Evolutionary conservation across 2,329 filamentous ascomycete genomes (phyloP), one percentile per base, ranked within the genome.

Genomic region (Aureobasidium subglaciale): DNA sequence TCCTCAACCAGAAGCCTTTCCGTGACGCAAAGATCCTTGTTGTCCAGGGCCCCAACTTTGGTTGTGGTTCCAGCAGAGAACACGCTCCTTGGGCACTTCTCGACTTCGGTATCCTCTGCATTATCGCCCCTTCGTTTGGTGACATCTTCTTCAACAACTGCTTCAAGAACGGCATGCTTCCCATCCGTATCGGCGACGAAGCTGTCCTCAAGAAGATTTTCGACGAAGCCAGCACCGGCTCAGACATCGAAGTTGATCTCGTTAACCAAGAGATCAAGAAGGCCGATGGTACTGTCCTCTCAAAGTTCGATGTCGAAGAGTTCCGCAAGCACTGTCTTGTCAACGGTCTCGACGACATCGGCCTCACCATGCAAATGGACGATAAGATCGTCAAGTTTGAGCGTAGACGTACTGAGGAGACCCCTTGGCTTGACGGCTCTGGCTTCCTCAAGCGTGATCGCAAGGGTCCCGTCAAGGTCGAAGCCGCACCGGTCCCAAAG

Each of bases 141-240:
- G 90, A 95, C 68, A 99, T 99, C 72, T 96, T 96, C 83, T 95
- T 92, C 83, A 96, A 96, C 83, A 99, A 99, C 79, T 93, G 88
- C n/a, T 97, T 96, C 82, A 97, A 99, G 81, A 99, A 99, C 77
- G 92, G 92, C 76, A 97, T 97, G 93, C 78, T 97, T 60, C 91
- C 92, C 45, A 83, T 97, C 59, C 74, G 79, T 58, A 87, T 97
- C 67, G 75, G 79, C 29, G 83, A 92, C 70, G 73, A 83, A 61
- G 76, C 73, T 1, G 78, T 81, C 29, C 75, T 96, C 4, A 78
- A 87, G 40, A 78, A 78, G 59, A 84, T 97, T 61, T 85, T 87
- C 34, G 82, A 78, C 24, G 88, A 95, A 71, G 91, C 91, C 30
- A 79, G 79, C 34, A 87, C 88, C 3, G 90, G 90, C 56, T 81